phyloP scores from a whole-genome alignment of 2,329 filamentous ascomycete genomes.

The Botryosphaeria dothidea region DNA sequence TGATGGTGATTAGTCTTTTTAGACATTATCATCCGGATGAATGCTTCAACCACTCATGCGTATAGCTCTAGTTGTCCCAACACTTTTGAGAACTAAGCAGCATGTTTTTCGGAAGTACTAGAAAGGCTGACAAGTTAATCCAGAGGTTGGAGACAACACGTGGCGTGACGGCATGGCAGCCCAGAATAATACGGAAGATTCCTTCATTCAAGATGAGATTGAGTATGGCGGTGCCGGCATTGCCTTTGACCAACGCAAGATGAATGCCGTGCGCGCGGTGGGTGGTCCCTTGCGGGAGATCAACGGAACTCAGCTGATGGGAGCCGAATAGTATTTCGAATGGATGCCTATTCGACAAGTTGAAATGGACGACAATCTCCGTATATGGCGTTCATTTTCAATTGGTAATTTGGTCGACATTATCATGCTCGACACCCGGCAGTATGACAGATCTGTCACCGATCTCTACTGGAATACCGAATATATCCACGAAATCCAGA shows the following conservation, averaged over 20 bases:
- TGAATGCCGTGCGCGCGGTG: slow-evolving; percentile 46
- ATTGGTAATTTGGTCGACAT: slow-evolving; percentile 45
- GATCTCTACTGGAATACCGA: slow-evolving; percentile 58
- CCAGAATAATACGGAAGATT: slow-evolving; percentile 47
- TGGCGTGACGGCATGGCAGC: slow-evolving; percentile 42
- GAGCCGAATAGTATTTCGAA: slow-evolving; percentile 39
- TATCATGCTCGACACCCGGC: slow-evolving; percentile 45
- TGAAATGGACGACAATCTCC: slow-evolving; percentile 39
- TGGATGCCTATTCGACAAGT: slow-evolving; percentile 45
- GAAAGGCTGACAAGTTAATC: neutral
- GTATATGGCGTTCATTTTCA: slow-evolving; percentile 45
- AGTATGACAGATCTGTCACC: slow-evolving; percentile 47
- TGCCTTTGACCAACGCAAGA: slow-evolving; percentile 46
- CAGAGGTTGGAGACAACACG: slow-evolving; percentile 43
- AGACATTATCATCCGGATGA: no score
- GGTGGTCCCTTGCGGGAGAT: neutral
- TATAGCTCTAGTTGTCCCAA: no score
- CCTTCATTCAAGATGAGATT: slow-evolving; percentile 38
- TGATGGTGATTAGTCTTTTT: no score
- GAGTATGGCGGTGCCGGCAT: slow-evolving; percentile 28
- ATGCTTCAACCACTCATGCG: no score
- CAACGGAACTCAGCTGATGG: neutral
- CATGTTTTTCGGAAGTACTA: no score
- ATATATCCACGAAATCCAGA: slow-evolving; percentile 62
- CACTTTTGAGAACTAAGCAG: no score